Base-by-base conservation (phyloP, 495 filamentous ascomycete genomes). In the Trichoderma erinaceum region DNA sequence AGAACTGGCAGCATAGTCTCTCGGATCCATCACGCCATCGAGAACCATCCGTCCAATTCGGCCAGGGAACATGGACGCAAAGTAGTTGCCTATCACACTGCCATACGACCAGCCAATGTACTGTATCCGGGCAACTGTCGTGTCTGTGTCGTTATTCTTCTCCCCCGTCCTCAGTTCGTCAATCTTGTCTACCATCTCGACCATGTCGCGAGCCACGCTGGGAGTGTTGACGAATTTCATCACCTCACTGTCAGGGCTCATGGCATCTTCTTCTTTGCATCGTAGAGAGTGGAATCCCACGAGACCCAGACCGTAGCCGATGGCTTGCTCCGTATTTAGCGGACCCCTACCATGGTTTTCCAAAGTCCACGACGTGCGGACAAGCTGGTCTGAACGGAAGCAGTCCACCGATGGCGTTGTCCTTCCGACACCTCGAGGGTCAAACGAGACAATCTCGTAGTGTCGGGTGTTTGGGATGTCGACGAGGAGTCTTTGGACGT, bases 21-120 rank as follows among this genome's bases (percentile, higher is more conserved):
- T 69, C 4, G 74, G 71, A 61, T 80, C 76, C 5, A 73, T 75
- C 4, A 79, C 73, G n/a, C 71, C 77, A 50, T 81, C 79, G 0
- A 81, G 67, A 10, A 79, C 70, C 69, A 80, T 72, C 48, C 78
- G 73, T 0, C 75, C 78, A 3, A 82, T 76, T 2, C 79, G 74
- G 50, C 77, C 77, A 11, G 80, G 79, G 66, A 76, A 79, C 78
- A 81, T 78, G 10, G 77, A 74, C 5, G 79, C 78, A 65, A 82
- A 82, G 23, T 72, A 86, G 68, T 82, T 76, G 4, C 87, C 87
- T 0, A 89, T 74, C 8, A 85, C 66, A 1, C 85, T 86, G 1
- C 87, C 87, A 70, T 89, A 89, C 1, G 83, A 86, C 21, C 86
- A 78, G 0, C 86, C 87, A 82, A 85, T 84, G 69, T 85, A 89